Conservation (phyloP, 2,329 filamentous ascomycete genomes). For the Scytalidium sp. region DNA sequence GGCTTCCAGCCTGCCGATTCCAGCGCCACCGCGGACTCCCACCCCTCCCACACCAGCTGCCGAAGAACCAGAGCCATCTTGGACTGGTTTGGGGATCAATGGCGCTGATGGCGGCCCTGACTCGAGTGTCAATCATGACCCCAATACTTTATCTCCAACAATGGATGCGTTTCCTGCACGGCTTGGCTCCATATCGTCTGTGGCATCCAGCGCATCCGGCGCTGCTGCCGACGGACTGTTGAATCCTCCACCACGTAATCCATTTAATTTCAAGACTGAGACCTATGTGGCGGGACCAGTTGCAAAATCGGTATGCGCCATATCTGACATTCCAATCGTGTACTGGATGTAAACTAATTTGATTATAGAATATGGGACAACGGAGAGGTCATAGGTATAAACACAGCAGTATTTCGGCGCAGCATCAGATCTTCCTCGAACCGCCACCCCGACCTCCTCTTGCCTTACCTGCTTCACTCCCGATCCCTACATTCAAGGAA, state of each 20-base stretch:
- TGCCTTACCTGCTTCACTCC: conserved; percentile 85
- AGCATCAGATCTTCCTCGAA: conserved; percentile 94
- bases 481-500: conserved; percentile 85
- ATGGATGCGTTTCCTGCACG: conserved; percentile 25
- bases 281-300: conserved; percentile 71
- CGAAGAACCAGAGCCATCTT: conserved; percentile 37
- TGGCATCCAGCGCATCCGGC: conserved; percentile 14
- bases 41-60: conserved; percentile 54
- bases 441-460: conserved; percentile 82
- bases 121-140: conserved; percentile 35
- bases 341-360: conserved; percentile 21
- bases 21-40: conserved; percentile 59
- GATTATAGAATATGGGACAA: conserved; percentile 74
- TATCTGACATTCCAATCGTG: conserved; percentile 6
- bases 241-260: conserved; percentile 45
- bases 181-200: conserved; percentile 28
- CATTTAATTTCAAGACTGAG: conserved; percentile 94
- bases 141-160: conserved; percentile 44
- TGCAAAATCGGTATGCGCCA: conserved; percentile 62
- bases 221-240: conserved; percentile 32
- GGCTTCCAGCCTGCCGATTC: conserved; percentile 57
- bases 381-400: conserved; percentile 96
- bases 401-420: conserved; percentile 84
- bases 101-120: conserved; percentile 12
- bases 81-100: conserved; percentile 22